Evolutionary conservation across 352 stramenopile genomes (phyloP).

Genomic region (Pythium volutum): DNA sequence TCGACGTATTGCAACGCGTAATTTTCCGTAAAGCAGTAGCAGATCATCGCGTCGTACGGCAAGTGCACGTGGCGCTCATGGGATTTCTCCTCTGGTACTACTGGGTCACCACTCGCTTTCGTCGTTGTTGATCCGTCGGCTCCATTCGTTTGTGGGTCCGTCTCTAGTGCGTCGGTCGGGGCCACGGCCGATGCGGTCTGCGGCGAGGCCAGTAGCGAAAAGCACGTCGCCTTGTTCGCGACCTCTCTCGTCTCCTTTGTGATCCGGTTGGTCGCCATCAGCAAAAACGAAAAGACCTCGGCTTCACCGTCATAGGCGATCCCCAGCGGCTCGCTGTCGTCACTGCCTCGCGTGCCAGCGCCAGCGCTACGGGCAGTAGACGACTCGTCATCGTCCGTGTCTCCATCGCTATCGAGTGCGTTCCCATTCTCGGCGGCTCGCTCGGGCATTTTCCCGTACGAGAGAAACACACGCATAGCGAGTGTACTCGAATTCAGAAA

Average conservation of each 20-base stretch:
- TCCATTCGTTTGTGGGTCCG: background rate
- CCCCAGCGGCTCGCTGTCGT: slow-evolving; percentile 52
- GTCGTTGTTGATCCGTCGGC: background rate
- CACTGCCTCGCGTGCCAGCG: slow-evolving; percentile 37
- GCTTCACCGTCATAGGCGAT: slow-evolving; percentile 59
- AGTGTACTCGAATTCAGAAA: slow-evolving; percentile 74
- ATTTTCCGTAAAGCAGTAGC: slow-evolving; percentile 65
- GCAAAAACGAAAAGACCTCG: slow-evolving; percentile 57
- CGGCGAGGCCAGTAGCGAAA: slow-evolving; percentile 31
- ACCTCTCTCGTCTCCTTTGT: slow-evolving; percentile 60
- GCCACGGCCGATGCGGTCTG: background rate
- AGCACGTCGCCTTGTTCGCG: slow-evolving; percentile 46
- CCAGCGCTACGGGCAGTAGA: background rate
- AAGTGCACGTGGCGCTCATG: slow-evolving; percentile 74
- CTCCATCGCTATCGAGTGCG: slow-evolving; percentile 4
- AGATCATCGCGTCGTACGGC: slow-evolving; percentile 78
- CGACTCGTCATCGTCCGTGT: slow-evolving; percentile 9
- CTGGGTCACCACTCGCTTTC: background rate
- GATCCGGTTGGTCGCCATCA: slow-evolving; percentile 76
- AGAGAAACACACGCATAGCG: slow-evolving; percentile 78
- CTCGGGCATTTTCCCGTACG: slow-evolving; percentile 71
- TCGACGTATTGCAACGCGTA: slow-evolving; percentile 75
- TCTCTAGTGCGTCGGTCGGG: background rate
- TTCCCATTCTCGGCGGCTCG: slow-evolving; percentile 17
- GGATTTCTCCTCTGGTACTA: background rate